These are phyloP conservation scores for Cryphonectria radicalis DNA, from an alignment of 2,329 filamentous ascomycete genomes.

Conservation along the genomic window DNA sequence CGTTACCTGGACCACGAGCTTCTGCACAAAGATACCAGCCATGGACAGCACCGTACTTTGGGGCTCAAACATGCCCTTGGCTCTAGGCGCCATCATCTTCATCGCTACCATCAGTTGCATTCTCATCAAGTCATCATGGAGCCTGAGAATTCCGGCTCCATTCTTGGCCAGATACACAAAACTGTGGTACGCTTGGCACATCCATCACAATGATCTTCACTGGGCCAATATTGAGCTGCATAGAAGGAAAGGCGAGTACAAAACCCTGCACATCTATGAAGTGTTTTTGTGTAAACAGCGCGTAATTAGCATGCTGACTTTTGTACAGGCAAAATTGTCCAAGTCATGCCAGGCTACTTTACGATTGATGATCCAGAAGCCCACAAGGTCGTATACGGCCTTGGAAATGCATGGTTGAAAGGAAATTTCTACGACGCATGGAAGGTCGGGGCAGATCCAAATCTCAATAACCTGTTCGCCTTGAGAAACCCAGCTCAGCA, in stretches of 20 bases:
- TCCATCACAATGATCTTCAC: background rate
- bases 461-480: conserved; percentile 36
- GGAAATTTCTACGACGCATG: conserved; percentile 15
- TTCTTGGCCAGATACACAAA: background rate
- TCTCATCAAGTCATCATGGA: background rate
- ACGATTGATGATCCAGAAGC: conserved; percentile 19
- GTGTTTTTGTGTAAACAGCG: background rate
- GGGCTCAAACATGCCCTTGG: background rate
- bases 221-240: conserved; percentile 1
- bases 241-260: background rate
- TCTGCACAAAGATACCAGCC: background rate
- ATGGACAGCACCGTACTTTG: background rate
- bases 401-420: conserved; percentile 12
- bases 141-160: background rate
- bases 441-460: background rate
- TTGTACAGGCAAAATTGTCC: conserved; percentile 20
- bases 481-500: conserved; percentile 43
- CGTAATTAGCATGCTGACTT: background rate
- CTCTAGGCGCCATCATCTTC: background rate
- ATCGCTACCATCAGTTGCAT: background rate
- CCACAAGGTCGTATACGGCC: conserved; percentile 17
- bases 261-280: background rate
- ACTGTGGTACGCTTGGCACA: background rate
- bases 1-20: background rate
- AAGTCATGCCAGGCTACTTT: conserved; percentile 18